These are phyloP conservation scores for Collybia nuda DNA, from an alignment of 768 basidiomycete genomes.

Conservation along the genomic window DNA sequence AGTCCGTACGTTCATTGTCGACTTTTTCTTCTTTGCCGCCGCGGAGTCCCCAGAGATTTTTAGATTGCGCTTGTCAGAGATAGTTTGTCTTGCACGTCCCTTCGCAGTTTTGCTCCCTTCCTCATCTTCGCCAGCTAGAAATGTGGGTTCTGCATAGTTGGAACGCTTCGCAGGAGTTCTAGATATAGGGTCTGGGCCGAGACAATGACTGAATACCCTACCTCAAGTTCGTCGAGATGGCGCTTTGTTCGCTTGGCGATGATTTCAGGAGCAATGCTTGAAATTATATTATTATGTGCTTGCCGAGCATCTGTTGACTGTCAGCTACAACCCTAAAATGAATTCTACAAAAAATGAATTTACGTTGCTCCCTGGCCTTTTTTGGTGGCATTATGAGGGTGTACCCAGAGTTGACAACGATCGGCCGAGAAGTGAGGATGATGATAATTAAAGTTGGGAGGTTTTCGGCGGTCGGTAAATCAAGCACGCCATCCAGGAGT, in stretches of 20 bases:
- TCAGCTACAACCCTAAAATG: constrained; percentile 2
- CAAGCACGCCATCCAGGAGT: constrained; percentile 25
- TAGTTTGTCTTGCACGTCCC: constrained; percentile 73
- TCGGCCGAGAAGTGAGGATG: constrained; percentile 12
- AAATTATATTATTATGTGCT: constrained; percentile 39
- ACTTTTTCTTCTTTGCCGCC: constrained; percentile 70
- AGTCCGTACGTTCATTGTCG: constrained; percentile 76
- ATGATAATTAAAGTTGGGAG: not conserved
- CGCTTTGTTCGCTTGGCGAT: constrained; percentile 74
- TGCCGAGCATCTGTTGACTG: constrained; percentile 44
- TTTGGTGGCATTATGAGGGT: constrained; percentile 41
- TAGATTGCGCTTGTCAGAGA: constrained; percentile 72
- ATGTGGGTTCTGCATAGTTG: constrained; percentile 68
- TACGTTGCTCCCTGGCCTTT: constrained; percentile 49
- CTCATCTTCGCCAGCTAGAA: constrained; percentile 46
- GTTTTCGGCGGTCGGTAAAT: not conserved
- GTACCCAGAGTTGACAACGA: constrained; percentile 2
- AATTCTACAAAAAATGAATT: constrained; percentile 13
- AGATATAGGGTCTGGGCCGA: constrained; percentile 4
- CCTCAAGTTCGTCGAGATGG: constrained; percentile 87
- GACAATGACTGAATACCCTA: constrained; percentile 21
- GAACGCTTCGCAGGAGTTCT: constrained; percentile 52
- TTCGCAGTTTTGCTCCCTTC: constrained; percentile 49
- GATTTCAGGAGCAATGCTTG: constrained; percentile 57
- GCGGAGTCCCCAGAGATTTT: constrained; percentile 46